Base-by-base conservation (phyloP, 2,329 filamentous ascomycete species). In the Aureobasidium sp. region DNA sequence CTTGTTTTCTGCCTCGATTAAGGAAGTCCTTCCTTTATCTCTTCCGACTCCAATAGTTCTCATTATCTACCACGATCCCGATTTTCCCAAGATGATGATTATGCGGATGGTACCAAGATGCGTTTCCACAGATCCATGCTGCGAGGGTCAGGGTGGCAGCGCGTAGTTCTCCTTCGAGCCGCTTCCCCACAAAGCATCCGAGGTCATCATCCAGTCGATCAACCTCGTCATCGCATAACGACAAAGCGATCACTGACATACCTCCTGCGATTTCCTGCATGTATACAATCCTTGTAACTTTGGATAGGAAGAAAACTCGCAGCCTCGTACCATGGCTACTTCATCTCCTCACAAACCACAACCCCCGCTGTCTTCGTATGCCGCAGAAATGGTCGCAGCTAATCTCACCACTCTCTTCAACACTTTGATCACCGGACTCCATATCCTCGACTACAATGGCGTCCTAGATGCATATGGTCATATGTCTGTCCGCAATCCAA, bases 401-500 rank as follows among this genome's bases (percentile, higher is more conserved):
- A 52, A 60, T 12, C 29, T 64, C 5, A 62, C 52, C 47, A 47
- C 15, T 5, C 70, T 70, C 17, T 59, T 58, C 45, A 44, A 44
- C 14, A 59, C 61, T 39, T 70, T 81, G 37, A 77, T 82, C 24
- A 74, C 73, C 4, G 79, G 77, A 40, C 75, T 74, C 63, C 80
- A 82, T 67, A 82, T 83, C 56, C 77, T 84, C 1, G 78, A 82
- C 68, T 68, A 79, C 61, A 73, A 82, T 53, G 72, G 72, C 50
- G 74, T 83, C 8, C 68, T 84, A 39, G 81, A 83, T 62, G 81
- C 78, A 0, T 84, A 80, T 66, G 81, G 81, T 19, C 81, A 84
- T 65, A 72, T 84, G 14, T 82, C 81, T 2, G 73, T 82, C 22
- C 75, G 82, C 6, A 77, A 81, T 61, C 80, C 81, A 0, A 59